These are phyloP conservation scores for Citrus sp. DNA, from an alignment of 345 rosid genomes.

Conservation along the genomic window DNA sequence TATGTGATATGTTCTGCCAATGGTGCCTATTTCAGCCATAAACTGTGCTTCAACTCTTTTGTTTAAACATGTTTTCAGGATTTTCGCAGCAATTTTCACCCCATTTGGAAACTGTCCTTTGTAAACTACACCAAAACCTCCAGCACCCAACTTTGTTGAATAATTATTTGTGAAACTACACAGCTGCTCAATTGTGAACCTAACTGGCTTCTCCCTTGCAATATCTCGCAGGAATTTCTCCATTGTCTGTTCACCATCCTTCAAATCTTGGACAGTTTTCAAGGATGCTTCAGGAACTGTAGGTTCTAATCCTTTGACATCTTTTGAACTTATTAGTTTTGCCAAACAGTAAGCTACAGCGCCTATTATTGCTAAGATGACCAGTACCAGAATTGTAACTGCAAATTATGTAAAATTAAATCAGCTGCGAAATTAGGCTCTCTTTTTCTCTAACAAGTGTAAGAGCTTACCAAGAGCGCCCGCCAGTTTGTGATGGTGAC, in stretches of 20 bases:
- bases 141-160: conserved; percentile 10
- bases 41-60: conserved; percentile 8
- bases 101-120: conserved; percentile 13
- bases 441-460: neutral
- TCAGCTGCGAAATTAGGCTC: neutral
- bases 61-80: neutral
- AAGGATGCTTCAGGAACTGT: neutral
- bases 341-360: neutral
- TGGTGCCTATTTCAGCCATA: conserved; percentile 12
- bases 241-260: neutral
- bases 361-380: neutral
- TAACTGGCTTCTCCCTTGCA: conserved; percentile 1
- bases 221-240: conserved; percentile 4
- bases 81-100: conserved; percentile 8
- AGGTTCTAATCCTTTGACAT: neutral
- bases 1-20: conserved; percentile 6
- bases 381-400: neutral
- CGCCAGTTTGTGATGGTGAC: neutral
- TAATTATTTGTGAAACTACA: neutral
- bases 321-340: neutral
- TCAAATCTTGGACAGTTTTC: neutral
- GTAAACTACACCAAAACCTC: conserved; percentile 14
- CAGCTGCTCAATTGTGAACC: conserved; percentile 9
- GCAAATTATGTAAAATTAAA: neutral
- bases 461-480: neutral